phyloP scores from a whole-genome alignment of 2,329 filamentous ascomycete genomes.

The Penicillium sp. region DNA sequence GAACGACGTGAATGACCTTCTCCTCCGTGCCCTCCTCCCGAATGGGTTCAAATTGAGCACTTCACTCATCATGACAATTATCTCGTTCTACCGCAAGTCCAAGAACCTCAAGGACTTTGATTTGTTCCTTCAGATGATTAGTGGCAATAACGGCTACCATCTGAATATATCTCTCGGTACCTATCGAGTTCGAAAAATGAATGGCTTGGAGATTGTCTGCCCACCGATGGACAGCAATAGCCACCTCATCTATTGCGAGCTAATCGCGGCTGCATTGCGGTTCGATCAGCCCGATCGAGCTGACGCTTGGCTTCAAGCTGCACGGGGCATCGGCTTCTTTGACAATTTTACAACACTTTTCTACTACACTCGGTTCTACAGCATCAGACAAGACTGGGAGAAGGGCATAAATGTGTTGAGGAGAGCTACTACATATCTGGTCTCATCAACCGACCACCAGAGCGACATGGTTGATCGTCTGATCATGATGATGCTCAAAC shows the following conservation, averaged over 20 bases:
- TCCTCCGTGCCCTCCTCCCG: slow-evolving; percentile 36
- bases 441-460: slow-evolving; percentile 31
- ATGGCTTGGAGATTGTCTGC: slow-evolving; percentile 35
- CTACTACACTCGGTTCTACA: slow-evolving; percentile 38
- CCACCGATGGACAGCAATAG: slow-evolving; percentile 34
- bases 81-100: slow-evolving; percentile 38
- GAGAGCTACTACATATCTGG: slow-evolving; percentile 34
- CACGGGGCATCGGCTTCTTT: slow-evolving; percentile 33
- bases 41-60: slow-evolving; percentile 35
- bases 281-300: slow-evolving; percentile 41
- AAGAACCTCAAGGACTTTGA: slow-evolving; percentile 42
- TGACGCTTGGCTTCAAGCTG: slow-evolving; percentile 38
- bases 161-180: slow-evolving; percentile 29
- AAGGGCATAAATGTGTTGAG: slow-evolving; percentile 32
- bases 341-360: slow-evolving; percentile 37
- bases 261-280: slow-evolving; percentile 36
- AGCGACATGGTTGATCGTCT: slow-evolving; percentile 30
- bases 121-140: slow-evolving; percentile 35
- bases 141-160: slow-evolving; percentile 29
- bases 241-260: slow-evolving; percentile 31
- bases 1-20: slow-evolving; percentile 38
- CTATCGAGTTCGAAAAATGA: slow-evolving; percentile 28
- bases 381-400: slow-evolving; percentile 34
- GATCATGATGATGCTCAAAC: slow-evolving; percentile 37
- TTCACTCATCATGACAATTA: slow-evolving; percentile 34